Conservation (phyloP, 1,284 basidiomycete species). For the Ceratobasidium sp. region DNA sequence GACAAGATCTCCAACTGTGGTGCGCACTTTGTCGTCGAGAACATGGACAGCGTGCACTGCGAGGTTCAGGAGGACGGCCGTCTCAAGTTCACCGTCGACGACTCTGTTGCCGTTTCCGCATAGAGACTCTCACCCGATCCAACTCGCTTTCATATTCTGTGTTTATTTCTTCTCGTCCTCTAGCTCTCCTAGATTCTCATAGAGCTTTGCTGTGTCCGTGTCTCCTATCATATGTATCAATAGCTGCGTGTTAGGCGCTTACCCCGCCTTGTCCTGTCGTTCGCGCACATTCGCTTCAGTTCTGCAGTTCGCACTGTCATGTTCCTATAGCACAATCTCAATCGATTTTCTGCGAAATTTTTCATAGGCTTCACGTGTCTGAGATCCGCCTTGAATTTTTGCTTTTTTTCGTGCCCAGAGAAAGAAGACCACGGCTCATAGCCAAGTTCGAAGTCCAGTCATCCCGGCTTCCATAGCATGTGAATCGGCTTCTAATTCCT, state of each 20-base stretch:
- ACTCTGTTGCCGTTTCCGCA: slow-evolving; percentile 42
- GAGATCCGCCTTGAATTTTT: too few relatives aligned
- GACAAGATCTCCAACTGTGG: slow-evolving; percentile 71
- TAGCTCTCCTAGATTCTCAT: not conserved
- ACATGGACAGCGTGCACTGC: slow-evolving; percentile 66
- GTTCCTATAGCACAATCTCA: not conserved
- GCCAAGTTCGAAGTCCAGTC: too few relatives aligned
- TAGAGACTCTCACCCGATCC: not conserved
- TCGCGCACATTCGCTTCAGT: not conserved
- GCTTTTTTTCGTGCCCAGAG: too few relatives aligned
- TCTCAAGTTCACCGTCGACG: slow-evolving; percentile 50
- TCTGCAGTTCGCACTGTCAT: not conserved
- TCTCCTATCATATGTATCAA: slow-evolving; percentile 16
- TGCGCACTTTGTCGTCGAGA: slow-evolving; percentile 73
- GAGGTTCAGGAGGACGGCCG: slow-evolving; percentile 51
- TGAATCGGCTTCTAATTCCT: too few relatives aligned
- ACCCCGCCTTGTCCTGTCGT: not conserved
- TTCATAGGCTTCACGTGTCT: too few relatives aligned
- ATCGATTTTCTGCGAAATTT: not conserved
- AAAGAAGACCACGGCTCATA: too few relatives aligned
- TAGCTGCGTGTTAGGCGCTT: slow-evolving; percentile 14
- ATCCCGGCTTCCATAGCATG: too few relatives aligned
- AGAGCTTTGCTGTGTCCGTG: slow-evolving; percentile 12
- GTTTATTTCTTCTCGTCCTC: not conserved
- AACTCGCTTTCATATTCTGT: not conserved